phyloP scores from a whole-genome alignment of 129 eudicot genomes.

The Rutidosis leptorrhynchoides region DNA sequence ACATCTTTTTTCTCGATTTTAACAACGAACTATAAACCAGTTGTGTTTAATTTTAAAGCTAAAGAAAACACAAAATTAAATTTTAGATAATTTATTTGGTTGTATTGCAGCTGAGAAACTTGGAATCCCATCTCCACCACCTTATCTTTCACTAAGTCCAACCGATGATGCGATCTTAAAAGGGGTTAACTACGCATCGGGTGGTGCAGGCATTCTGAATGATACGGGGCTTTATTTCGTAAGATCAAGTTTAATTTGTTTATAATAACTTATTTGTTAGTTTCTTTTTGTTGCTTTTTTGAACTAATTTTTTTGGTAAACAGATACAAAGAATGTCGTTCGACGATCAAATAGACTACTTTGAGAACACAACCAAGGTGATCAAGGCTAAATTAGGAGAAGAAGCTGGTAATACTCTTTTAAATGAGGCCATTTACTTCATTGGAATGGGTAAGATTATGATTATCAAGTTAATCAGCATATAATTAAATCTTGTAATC shows the following conservation, averaged over 20 bases:
- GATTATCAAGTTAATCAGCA: not conserved
- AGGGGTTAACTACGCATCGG: conserved; percentile 93
- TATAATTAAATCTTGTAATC: not conserved
- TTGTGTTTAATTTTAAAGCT: too few species aligned
- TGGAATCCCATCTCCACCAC: conserved; percentile 74
- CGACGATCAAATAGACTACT: conserved; percentile 71
- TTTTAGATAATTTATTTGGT: not conserved
- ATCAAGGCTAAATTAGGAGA: conserved; percentile 66
- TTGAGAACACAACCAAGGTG: conserved; percentile 61
- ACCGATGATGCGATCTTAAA: conserved; percentile 57
- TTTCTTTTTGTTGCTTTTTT: not conserved
- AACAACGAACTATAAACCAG: not conserved
- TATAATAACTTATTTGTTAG: not conserved
- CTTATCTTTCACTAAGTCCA: conserved; percentile 64
- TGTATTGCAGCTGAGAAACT: conserved; percentile 70
- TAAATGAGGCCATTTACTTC: conserved; percentile 63
- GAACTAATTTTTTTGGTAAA: not conserved
- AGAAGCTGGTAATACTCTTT: conserved; percentile 49
- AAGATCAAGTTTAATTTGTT: not conserved
- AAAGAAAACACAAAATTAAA: too few species aligned
- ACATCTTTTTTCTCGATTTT: not conserved
- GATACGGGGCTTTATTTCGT: conserved; percentile 91
- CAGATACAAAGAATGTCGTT: conserved; percentile 80
- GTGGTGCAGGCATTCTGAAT: conserved; percentile 94
- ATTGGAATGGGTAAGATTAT: conserved; percentile 68